phyloP scores from a whole-genome alignment of 805 yeast species.

The Candida xyloterini region DNA sequence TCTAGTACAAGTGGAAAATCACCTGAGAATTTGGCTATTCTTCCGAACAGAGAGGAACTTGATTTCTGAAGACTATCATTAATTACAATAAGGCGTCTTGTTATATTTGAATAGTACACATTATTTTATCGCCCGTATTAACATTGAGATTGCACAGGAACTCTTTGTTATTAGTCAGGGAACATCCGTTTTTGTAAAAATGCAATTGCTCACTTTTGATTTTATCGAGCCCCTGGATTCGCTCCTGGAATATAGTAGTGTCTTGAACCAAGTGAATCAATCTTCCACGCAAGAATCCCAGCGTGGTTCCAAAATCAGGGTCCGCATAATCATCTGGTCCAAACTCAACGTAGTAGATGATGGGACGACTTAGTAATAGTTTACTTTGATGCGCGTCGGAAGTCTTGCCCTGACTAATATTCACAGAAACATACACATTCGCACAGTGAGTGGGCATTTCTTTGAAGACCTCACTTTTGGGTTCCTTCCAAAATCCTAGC shows the following conservation, averaged over 20 bases:
- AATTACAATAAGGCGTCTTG: background rate
- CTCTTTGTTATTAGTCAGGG: conserved; percentile 39
- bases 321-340: conserved; percentile 78
- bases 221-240: conserved; percentile 10
- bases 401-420: conserved; percentile 27
- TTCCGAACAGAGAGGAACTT: conserved; percentile 9
- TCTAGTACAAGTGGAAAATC: background rate
- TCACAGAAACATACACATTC: conserved; percentile 57
- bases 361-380: conserved; percentile 31
- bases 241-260: conserved; percentile 29
- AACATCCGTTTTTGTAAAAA: conserved; percentile 33
- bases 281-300: conserved; percentile 58
- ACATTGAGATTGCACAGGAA: conserved; percentile 51
- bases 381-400: conserved; percentile 7
- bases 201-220: conserved; percentile 31
- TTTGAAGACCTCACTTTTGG: conserved; percentile 54
- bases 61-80: conserved; percentile 2
- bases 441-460: conserved; percentile 80
- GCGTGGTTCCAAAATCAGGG: conserved; percentile 67
- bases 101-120: conserved; percentile 30
- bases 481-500: conserved; percentile 27
- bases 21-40: background rate
- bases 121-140: conserved; percentile 49
- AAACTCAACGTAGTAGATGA: conserved; percentile 70
- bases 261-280: conserved; percentile 54